A percentile compares a stretch with the other conserved stretches of the same genome.
These are phyloP conservation scores for Ganoderma lucidum DNA, from an alignment of 1,284 basidiomycete genomes.

Conservation along the genomic window DNA sequence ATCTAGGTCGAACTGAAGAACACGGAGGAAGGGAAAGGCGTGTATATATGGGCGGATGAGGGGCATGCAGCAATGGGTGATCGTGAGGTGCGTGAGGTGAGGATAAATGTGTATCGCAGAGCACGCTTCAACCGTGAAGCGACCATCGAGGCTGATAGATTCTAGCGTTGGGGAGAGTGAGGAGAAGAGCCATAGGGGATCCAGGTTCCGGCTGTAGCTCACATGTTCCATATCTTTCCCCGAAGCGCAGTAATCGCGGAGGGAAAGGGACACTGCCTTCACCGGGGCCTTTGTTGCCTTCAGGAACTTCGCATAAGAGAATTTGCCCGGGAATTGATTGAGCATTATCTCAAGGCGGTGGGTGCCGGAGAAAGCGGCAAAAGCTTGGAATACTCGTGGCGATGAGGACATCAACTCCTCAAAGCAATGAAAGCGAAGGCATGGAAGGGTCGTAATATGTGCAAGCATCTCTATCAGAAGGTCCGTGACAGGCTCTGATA, in stretches of 20 bases:
- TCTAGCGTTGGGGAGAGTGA: background rate
- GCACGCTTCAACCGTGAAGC: background rate
- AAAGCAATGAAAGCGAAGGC: background rate
- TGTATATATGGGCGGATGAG: too few relatives aligned
- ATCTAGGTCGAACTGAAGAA: too few relatives aligned
- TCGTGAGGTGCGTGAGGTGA: background rate
- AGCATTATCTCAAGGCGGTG: background rate
- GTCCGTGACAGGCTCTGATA: too few relatives aligned
- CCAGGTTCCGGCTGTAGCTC: background rate
- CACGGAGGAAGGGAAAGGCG: too few relatives aligned
- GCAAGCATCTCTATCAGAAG: too few relatives aligned
- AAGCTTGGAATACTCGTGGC: background rate
- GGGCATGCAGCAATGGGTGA: background rate
- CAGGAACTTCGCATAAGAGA: background rate
- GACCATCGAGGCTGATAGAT: background rate
- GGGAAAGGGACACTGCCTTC: background rate
- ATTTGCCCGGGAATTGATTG: background rate
- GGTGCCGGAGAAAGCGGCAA: background rate
- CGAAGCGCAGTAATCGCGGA: background rate
- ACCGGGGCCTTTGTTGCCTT: background rate
- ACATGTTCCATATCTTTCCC: background rate
- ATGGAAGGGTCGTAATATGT: background rate
- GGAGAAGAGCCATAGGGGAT: slow-evolving; percentile 1
- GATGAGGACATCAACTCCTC: background rate
- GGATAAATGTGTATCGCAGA: background rate